A percentile compares a stretch with the other conserved stretches of the same genome.
phyloP scores from a whole-genome alignment of 2,329 filamentous ascomycete genomes.

The Colletotrichum spaethianum region DNA sequence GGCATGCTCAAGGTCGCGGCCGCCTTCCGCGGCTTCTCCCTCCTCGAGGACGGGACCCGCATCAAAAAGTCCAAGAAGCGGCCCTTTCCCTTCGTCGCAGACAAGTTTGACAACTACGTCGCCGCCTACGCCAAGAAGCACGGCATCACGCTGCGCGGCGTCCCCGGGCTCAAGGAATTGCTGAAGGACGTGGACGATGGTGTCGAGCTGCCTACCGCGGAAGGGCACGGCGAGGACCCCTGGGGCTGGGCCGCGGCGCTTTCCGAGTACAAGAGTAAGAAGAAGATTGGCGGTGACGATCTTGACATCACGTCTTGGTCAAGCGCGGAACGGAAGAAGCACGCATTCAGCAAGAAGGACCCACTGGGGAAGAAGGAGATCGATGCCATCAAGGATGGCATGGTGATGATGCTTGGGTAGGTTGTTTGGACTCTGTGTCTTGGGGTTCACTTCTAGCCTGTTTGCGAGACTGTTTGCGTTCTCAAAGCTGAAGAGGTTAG shows the following conservation, averaged over 20 bases:
- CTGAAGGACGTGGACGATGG: constrained; percentile 42
- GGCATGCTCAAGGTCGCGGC: constrained; percentile 49
- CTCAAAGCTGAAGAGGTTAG: background rate
- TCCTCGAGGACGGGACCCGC: constrained; percentile 41
- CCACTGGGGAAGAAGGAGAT: constrained; percentile 51
- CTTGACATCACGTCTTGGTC: constrained; percentile 54
- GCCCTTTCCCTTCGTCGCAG: constrained; percentile 42
- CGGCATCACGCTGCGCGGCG: constrained; percentile 49
- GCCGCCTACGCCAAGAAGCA: constrained; percentile 53
- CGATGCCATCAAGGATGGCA: constrained; percentile 54
- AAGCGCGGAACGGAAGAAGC: constrained; percentile 50
- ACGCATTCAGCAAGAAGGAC: constrained; percentile 52
- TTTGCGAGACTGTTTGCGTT: background rate
- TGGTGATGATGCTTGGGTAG: constrained; percentile 45
- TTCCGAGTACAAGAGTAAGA: constrained; percentile 43
- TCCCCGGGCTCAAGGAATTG: constrained; percentile 45
- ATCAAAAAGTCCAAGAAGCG: constrained; percentile 41
- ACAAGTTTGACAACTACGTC: constrained; percentile 49
- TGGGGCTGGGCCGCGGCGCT: constrained; percentile 47
- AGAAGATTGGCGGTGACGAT: constrained; percentile 54
- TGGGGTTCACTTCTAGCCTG: background rate
- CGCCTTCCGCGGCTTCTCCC: constrained; percentile 27
- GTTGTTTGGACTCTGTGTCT: background rate
- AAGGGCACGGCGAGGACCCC: constrained; percentile 43
- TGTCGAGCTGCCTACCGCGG: constrained; percentile 45